These are phyloP conservation scores for Triticum monococcum DNA, from an alignment of 176 grass and related monocot genomes.

Conservation along the genomic window DNA sequence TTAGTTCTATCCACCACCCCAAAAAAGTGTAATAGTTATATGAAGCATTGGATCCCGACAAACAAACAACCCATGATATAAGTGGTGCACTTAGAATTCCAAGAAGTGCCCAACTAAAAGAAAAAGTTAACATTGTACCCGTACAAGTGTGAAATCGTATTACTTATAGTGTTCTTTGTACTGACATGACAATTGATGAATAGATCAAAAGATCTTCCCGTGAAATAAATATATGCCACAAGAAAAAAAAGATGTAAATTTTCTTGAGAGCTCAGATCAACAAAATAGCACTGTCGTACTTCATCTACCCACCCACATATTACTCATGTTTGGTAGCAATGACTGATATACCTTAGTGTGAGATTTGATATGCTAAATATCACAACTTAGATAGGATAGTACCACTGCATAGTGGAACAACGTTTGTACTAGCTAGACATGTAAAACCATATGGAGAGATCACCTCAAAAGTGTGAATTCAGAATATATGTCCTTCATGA, in stretches of 20 bases:
- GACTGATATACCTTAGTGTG: neutral
- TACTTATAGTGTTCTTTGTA: too few species aligned
- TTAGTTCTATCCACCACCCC: too few species aligned
- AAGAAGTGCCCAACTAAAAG: neutral
- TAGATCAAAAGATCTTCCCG: too few species aligned
- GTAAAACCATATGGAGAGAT: neutral
- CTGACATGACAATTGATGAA: too few species aligned
- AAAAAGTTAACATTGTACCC: neutral
- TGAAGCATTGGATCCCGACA: too few species aligned
- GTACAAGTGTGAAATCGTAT: too few species aligned
- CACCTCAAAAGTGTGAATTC: neutral
- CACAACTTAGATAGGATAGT: neutral
- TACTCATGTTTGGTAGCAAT: neutral
- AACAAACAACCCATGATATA: too few species aligned
- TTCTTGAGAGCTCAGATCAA: neutral
- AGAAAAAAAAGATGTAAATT: neutral
- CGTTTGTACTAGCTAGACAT: neutral
- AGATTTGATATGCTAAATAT: neutral
- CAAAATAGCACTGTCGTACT: neutral
- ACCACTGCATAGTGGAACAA: neutral
- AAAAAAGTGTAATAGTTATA: too few species aligned
- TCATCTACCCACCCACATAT: neutral
- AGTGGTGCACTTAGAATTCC: too few species aligned
- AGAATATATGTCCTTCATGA: neutral
- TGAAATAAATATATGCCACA: neutral